Conservation (phyloP, 2,329 filamentous ascomycete genomes). For the Cryphonectria radicalis region DNA sequence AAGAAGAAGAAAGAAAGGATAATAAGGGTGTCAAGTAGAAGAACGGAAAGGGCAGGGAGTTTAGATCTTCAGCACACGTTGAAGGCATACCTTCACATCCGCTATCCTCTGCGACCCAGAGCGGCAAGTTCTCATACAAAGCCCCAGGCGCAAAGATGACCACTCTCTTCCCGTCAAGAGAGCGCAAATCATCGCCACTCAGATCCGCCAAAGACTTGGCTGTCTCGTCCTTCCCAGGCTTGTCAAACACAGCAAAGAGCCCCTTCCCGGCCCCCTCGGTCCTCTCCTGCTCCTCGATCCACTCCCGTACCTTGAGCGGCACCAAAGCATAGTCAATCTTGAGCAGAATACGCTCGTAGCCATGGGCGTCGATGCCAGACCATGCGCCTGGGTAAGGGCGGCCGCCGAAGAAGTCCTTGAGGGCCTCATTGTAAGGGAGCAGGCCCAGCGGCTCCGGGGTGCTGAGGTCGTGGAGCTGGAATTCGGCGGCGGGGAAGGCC, state of each 20-base stretch:
- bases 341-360: constrained; percentile 51
- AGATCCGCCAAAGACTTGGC: constrained; percentile 35
- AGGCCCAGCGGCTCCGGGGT: constrained; percentile 44
- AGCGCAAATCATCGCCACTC: constrained; percentile 31
- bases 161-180: constrained; percentile 41
- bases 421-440: constrained; percentile 43
- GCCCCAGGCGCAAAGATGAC: constrained; percentile 59
- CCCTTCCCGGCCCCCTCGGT: constrained; percentile 41
- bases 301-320: constrained; percentile 49
- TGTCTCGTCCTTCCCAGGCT: constrained; percentile 41
- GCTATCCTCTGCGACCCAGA: constrained; percentile 52
- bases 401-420: constrained; percentile 46
- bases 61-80: no score
- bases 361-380: constrained; percentile 57
- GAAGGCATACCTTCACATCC: constrained; percentile 45
- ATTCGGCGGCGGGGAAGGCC: constrained; percentile 46
- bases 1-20: neutral
- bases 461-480: constrained; percentile 49
- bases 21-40: neutral
- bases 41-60: neutral
- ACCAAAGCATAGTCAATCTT: constrained; percentile 51
- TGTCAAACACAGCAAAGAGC: constrained; percentile 48
- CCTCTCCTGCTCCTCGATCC: constrained; percentile 51
- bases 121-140: constrained; percentile 52
- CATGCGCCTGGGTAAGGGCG: constrained; percentile 56